Evolutionary conservation across 148 eudicot species (phyloP), one percentile per base, ranked within the genome.

Genomic region (Mesembryanthemum crystallinum): DNA sequence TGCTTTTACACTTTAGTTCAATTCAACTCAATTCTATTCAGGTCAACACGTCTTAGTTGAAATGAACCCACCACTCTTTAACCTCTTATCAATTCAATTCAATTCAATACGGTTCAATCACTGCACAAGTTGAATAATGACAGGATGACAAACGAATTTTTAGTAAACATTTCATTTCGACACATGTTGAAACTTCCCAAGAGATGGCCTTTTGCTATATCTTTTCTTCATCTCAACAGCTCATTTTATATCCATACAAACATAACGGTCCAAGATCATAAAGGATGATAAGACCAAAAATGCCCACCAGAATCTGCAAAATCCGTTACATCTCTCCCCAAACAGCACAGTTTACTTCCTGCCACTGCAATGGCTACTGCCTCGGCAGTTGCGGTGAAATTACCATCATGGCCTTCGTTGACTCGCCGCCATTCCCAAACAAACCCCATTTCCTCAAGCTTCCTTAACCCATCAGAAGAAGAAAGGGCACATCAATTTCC

Each of bases 191-290:
- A 45, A 42, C 21, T 13, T 14, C 37, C 35, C 12, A 14, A 11
- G 23, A 61, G 69, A 62, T 62, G 25, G 51, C 25, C 35, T 64
- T 67, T 68, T 25, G 32, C 33, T 77, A 35, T 35, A 77, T 77
- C 72, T 69, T 54, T 52, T 45, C 67, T 54, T 52, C 64, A 54
- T 75, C 13, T 58, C 57, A 77, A 80, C 35, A 39, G 32, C 82
- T 57, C 75, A 21, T 70, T 76, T 83, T 67, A 71, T 77, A 81
- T 84, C 86, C 88, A 88, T 83, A 84, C 86, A 81, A 79, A 49
- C 51, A 42, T 12, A 73, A 67, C 28, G 69, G 71, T 33, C 77
- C 73, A 25, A 59, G 30, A 37, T 29, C 11, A 28, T 27, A 39
- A n/a, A n/a, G 23, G 14, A 65, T 35, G 47, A 57, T 20, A 72